Evolutionary conservation across 2,329 filamentous ascomycete genomes (phyloP).

Genomic region (Blumeriella jaapii): DNA sequence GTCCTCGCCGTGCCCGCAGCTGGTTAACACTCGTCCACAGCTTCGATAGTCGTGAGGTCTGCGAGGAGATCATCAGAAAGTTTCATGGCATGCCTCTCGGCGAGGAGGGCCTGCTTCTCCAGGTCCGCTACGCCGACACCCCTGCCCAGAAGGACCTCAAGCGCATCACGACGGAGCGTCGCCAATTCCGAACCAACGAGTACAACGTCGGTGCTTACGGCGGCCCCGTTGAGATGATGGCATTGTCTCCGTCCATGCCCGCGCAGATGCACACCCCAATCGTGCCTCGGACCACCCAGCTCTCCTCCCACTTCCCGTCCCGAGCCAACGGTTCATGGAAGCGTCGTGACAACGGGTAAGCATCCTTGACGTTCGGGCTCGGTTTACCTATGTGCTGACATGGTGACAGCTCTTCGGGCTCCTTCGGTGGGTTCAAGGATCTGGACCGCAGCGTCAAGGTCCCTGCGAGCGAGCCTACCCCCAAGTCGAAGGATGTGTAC

Average conservation of each 20-base stretch:
- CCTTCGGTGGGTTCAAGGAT: constrained; percentile 25
- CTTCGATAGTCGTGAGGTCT: constrained; percentile 80
- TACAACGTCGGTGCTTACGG: constrained; percentile 70
- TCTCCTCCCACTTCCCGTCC: constrained; percentile 25
- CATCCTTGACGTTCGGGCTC: background rate
- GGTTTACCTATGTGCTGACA: constrained; percentile 1
- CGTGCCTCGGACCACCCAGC: constrained; percentile 24
- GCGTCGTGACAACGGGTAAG: constrained; percentile 21
- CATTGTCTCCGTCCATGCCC: constrained; percentile 38
- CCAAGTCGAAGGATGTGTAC: constrained; percentile 23
- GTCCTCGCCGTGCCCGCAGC: background rate
- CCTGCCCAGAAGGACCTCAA: constrained; percentile 94
- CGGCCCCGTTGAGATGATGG: constrained; percentile 35
- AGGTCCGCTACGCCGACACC: constrained; percentile 95
- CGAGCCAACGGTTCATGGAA: constrained; percentile 26
- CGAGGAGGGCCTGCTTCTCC: constrained; percentile 70
- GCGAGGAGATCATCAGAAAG: constrained; percentile 75
- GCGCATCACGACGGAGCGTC: constrained; percentile 86
- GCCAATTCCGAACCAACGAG: constrained; percentile 91
- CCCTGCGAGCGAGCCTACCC: constrained; percentile 19
- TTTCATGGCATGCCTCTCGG: constrained; percentile 74
- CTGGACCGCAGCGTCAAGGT: constrained; percentile 23
- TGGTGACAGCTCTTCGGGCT: constrained; percentile 13
- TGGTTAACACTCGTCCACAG: constrained; percentile 40
- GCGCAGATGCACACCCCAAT: constrained; percentile 17